Conservation (phyloP, 176 grass and related monocot species). For the Bothriochloa decipiens region DNA sequence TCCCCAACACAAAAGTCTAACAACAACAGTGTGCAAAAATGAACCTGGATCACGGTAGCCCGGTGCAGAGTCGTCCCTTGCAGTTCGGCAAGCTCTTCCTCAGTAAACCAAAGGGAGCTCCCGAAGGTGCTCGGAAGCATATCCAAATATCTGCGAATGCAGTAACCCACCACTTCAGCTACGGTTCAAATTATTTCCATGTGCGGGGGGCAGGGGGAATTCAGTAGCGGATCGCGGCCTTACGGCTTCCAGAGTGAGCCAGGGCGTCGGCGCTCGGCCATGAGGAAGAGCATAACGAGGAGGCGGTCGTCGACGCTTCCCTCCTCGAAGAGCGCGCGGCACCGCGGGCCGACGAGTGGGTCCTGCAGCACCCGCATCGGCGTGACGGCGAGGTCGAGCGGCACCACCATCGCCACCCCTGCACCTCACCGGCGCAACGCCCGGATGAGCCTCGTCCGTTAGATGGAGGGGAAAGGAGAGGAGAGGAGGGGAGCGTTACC, state of each 20-base stretch:
- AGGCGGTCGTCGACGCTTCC: conserved; percentile 77
- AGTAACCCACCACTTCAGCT: neutral
- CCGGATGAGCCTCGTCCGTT: neutral
- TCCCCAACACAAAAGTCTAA: neutral
- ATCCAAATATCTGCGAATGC: conserved; percentile 66
- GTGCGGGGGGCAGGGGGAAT: neutral
- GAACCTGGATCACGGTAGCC: conserved; percentile 73
- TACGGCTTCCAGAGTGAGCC: conserved; percentile 95
- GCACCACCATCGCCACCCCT: conserved; percentile 86
- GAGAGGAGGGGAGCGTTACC: conserved; percentile 33
- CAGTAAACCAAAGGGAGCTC: conserved; percentile 78
- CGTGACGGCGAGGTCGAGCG: conserved; percentile 84
- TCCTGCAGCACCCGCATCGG: conserved; percentile 96
- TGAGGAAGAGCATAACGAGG: conserved; percentile 88
- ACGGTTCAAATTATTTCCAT: neutral
- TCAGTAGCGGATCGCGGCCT: neutral
- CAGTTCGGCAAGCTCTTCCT: conserved; percentile 72
- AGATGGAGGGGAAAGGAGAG: neutral
- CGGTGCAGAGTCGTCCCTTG: conserved; percentile 80
- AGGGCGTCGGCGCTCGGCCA: conserved; percentile 77
- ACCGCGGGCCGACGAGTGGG: conserved; percentile 63
- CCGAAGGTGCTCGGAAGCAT: conserved; percentile 83
- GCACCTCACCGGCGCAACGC: conserved; percentile 1
- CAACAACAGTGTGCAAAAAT: neutral
- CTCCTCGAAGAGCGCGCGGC: conserved; percentile 71